Evolutionary conservation across 1,284 basidiomycete species (phyloP).

Genomic region (Puccinia hordei): DNA sequence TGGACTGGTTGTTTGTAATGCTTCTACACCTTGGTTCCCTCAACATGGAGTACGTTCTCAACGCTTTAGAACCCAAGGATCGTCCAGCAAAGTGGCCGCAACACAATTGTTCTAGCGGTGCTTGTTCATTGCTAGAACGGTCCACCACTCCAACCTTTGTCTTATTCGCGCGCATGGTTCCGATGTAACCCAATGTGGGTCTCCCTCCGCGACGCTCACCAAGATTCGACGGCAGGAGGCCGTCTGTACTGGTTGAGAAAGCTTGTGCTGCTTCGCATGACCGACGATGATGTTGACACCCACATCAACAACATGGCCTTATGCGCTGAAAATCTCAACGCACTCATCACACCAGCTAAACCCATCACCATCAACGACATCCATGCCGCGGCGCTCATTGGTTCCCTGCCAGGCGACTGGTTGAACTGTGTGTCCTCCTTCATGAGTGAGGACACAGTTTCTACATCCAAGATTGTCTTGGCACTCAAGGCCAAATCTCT

Average conservation of each 20-base stretch:
- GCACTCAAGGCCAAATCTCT: too few species aligned
- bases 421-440: slow-evolving; percentile 15
- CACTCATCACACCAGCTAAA: neutral
- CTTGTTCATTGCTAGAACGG: neutral
- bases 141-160: neutral
- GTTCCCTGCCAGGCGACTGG: slow-evolving; percentile 19
- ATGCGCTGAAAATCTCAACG: neutral
- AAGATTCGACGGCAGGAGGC: neutral
- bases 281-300: neutral
- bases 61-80: neutral
- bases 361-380: too few species aligned
- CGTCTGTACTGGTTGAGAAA: neutral
- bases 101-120: slow-evolving; percentile 5
- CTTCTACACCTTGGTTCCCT: neutral
- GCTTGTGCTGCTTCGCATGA: neutral
- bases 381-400: slow-evolving; percentile 9
- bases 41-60: neutral
- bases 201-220: slow-evolving; percentile 9
- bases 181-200: neutral
- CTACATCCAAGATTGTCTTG: too few species aligned
- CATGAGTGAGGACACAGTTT: too few species aligned
- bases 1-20: neutral
- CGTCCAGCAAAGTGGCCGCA: neutral
- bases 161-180: neutral
- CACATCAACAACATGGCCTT: slow-evolving; percentile 3